Evolutionary conservation across 2,329 filamentous ascomycete species (phyloP), one percentile per base, ranked within the genome.

Genomic region (Neonectria hederae): DNA sequence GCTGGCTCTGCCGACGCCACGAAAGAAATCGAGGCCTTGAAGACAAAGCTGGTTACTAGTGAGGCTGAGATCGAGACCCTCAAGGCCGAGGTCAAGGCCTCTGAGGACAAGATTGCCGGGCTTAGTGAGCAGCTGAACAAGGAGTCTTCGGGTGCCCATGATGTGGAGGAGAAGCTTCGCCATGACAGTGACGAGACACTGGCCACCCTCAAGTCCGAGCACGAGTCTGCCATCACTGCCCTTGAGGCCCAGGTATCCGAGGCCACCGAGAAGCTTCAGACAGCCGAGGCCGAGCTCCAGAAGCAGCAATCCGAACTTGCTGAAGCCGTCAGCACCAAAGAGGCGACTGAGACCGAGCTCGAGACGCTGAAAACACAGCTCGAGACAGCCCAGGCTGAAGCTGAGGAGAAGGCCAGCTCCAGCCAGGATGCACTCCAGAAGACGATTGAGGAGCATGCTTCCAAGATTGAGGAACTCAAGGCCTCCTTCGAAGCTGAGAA

Each of bases 1-100:
- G 72, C 80, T 45, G 76, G 81, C 35, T 79, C 82, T 22, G 75
- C 80, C 17, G 80, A 82, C 11, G 69, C 78, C 8, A 75, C 83
- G 21, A 89, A 87, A 77, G 87, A 88, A 71, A 78, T 87, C 4
- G 87, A 90, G 54, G 84, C 87, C 49, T 80, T 90, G 46, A 90
- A 87, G 79, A 76, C 81, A 8, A 89, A 89, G 76, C 80, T 90
- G 22, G 80, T 82, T 5, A 82, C 86, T 32, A 87, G 86, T 66
- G 87, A 90, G 71, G 76, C 82, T 7, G 85, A 89, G 72, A 84
- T 90, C 10, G 82, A 85, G 58, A 77, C 83, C 13, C 82, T 90
- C 30, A 87, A 86, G 75, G 79, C 81, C 6, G 84, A 90, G 69
- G 83, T 90, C 53, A 78, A 83, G 62, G 77, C 83, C 9, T 87